These are phyloP conservation scores for Prunus padus DNA, from an alignment of 306 rosid species.

Conservation along the genomic window DNA sequence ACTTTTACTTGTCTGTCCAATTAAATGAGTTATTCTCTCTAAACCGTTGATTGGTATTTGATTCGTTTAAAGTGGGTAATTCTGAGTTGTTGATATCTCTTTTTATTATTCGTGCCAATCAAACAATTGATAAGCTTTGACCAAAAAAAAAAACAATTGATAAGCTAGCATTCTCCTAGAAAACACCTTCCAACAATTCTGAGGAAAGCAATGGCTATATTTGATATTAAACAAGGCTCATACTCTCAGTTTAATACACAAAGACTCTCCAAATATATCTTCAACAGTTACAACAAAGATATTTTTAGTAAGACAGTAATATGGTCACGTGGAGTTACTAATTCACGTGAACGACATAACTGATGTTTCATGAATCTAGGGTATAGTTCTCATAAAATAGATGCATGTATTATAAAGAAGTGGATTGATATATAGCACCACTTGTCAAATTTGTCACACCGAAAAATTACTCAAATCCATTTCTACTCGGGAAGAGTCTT, in stretches of 20 bases:
- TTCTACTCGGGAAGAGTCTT: slow-evolving; percentile 10
- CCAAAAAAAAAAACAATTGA: too few relatives aligned
- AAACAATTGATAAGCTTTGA: too few relatives aligned
- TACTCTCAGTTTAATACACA: not conserved
- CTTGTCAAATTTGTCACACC: too few relatives aligned
- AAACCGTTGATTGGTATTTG: not conserved
- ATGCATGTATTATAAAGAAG: too few relatives aligned
- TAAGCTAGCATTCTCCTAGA: not conserved
- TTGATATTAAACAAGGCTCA: not conserved
- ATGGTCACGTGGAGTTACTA: too few relatives aligned
- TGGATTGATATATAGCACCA: too few relatives aligned
- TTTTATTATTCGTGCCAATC: not conserved
- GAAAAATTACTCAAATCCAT: not conserved
- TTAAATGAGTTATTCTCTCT: not conserved
- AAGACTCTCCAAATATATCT: not conserved
- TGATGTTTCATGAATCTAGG: too few relatives aligned
- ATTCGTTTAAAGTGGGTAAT: not conserved
- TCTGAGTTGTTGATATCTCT: not conserved
- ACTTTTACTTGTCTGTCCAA: not conserved
- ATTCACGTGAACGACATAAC: accelerated
- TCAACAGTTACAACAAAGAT: not conserved
- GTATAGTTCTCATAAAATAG: too few relatives aligned
- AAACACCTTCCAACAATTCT: not conserved
- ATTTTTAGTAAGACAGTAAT: too few relatives aligned
- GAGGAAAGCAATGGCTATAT: not conserved